Conservation (phyloP, 768 basidiomycete species). For the Suillus brevipes region DNA sequence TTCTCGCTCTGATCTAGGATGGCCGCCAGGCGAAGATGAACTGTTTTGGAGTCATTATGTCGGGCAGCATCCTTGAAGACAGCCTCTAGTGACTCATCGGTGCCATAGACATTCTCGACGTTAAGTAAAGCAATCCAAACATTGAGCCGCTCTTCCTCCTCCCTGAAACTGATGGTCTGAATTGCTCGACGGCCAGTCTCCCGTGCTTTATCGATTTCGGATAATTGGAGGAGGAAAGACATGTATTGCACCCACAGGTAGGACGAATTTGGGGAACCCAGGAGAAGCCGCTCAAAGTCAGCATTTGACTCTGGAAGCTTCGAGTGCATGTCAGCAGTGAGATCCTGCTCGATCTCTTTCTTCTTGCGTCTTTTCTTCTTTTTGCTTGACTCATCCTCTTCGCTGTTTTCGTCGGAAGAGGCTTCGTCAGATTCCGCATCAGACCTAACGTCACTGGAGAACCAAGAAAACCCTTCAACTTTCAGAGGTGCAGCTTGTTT, state of each 20-base stretch:
- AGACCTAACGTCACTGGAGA: conserved; percentile 37
- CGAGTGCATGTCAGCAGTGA: conserved; percentile 86
- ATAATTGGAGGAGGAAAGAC: conserved; percentile 97
- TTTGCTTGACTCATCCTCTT: conserved; percentile 20
- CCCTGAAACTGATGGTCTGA: conserved; percentile 87
- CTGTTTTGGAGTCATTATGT: conserved; percentile 89
- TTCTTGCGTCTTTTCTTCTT: conserved; percentile 69
- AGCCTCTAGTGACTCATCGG: conserved; percentile 73
- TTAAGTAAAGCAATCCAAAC: conserved; percentile 98
- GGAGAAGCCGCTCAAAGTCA: conserved; percentile 91
- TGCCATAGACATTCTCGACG: conserved; percentile 91
- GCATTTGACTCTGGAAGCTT: conserved; percentile 86
- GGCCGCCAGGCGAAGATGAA: conserved; percentile 80
- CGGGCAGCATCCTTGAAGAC: conserved; percentile 88
- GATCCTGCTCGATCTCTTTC: conserved; percentile 74
- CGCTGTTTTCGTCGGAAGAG: conserved; percentile 43
- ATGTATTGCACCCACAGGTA: conserved; percentile 99
- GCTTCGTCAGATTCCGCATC: conserved; percentile 42
- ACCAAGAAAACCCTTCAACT: conserved; percentile 75
- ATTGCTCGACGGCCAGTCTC: conserved; percentile 84
- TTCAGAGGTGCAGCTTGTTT: conserved; percentile 39
- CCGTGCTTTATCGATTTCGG: conserved; percentile 93
- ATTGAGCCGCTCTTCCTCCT: conserved; percentile 94
- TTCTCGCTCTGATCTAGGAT: conserved; percentile 87
- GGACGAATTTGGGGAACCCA: conserved; percentile 95